phyloP scores from a whole-genome alignment of 2,329 filamentous ascomycete genomes.

The Parafenestella ontariensis region DNA sequence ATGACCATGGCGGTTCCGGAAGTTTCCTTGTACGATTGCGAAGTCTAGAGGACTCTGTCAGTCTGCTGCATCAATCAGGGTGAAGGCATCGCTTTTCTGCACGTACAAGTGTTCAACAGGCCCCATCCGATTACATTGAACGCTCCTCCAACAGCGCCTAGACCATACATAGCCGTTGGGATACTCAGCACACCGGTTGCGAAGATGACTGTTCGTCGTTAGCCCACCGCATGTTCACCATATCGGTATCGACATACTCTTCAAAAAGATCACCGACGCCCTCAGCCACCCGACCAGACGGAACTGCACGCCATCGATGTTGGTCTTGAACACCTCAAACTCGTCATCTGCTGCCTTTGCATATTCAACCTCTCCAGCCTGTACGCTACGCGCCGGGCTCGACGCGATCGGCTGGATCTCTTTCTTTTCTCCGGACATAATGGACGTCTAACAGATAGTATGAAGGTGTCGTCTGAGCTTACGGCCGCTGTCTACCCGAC shows the following conservation, averaged over 20 bases:
- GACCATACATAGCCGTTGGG: constrained; percentile 53
- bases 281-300: constrained; percentile 60
- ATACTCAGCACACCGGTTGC: constrained; percentile 57
- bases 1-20: constrained; percentile 56
- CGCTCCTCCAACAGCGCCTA: constrained; percentile 56
- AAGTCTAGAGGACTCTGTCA: constrained; percentile 45
- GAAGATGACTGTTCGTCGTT: constrained; percentile 47
- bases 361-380: constrained; percentile 18
- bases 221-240: neutral
- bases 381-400: constrained; percentile 3
- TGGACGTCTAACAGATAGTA: neutral
- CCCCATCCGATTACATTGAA: constrained; percentile 56
- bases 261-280: constrained; percentile 61
- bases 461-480: neutral
- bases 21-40: constrained; percentile 58
- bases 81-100: constrained; percentile 4
- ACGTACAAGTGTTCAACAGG: constrained; percentile 52
- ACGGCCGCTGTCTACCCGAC: neutral
- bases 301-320: constrained; percentile 58
- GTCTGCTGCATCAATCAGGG: neutral
- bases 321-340: constrained; percentile 58
- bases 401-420: constrained; percentile 11
- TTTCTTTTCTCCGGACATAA: constrained; percentile 27
- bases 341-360: constrained; percentile 38
- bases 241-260: constrained; percentile 32